A percentile compares a stretch with the other conserved stretches of the same genome.
phyloP scores from a whole-genome alignment of 2,329 filamentous ascomycete genomes.

The Neofusicoccum cordaticola region DNA sequence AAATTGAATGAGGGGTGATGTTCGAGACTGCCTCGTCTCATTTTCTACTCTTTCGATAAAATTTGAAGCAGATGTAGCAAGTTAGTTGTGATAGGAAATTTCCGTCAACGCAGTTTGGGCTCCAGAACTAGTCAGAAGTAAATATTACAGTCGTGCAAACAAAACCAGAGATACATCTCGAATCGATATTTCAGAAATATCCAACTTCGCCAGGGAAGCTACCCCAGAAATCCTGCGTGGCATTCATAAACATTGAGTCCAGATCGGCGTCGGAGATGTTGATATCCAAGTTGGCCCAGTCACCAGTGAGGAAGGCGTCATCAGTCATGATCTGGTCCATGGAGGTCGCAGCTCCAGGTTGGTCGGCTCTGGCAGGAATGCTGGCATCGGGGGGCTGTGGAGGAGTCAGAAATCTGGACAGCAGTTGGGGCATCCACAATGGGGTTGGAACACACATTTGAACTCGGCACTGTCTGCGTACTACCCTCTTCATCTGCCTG shows the following conservation, averaged over 20 bases:
- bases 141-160: too few species aligned
- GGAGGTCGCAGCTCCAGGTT: background rate
- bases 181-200: background rate
- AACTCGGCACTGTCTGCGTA: background rate
- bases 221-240: conserved; percentile 40
- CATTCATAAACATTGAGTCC: conserved; percentile 37
- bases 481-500: conserved; percentile 30
- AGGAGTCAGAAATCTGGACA: background rate
- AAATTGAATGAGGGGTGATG: too few species aligned
- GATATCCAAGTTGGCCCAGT: conserved; percentile 35
- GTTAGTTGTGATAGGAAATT: too few species aligned
- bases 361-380: background rate
- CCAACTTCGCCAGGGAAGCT: conserved; percentile 39
- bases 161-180: background rate
- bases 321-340: background rate
- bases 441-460: background rate
- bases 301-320: conserved; percentile 25
- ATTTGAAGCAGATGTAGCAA: too few species aligned
- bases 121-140: too few species aligned
- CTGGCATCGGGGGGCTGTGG: background rate
- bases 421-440: background rate
- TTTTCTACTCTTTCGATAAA: too few species aligned
- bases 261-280: conserved; percentile 35
- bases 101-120: too few species aligned
- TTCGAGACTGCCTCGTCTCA: too few species aligned